A percentile compares a stretch with the other conserved stretches of the same genome.
phyloP scores from a whole-genome alignment of 2,329 filamentous ascomycete species.

The Diaporthe destruens region DNA sequence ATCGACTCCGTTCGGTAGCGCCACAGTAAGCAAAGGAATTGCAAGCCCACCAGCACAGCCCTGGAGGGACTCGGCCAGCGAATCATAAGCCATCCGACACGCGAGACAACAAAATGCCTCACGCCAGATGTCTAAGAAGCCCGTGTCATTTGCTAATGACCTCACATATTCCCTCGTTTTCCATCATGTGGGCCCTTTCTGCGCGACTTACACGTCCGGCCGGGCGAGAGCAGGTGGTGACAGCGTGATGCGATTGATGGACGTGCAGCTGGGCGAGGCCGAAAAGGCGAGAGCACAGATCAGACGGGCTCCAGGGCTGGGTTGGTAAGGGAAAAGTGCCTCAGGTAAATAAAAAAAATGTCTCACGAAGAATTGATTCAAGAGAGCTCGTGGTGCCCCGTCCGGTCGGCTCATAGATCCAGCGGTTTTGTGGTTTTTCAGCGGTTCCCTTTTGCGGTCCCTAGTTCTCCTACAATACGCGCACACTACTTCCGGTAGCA shows the following conservation, averaged over 20 bases:
- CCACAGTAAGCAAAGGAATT: slow-evolving; percentile 27
- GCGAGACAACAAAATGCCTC: slow-evolving; percentile 19
- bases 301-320: background rate
- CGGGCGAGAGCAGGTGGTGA: slow-evolving; percentile 19
- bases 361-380: slow-evolving; percentile 18
- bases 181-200: slow-evolving; percentile 24
- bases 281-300: slow-evolving; percentile 17
- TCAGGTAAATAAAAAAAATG: background rate
- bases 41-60: slow-evolving; percentile 8
- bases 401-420: background rate
- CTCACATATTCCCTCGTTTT: background rate
- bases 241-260: slow-evolving; percentile 13
- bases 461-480: slow-evolving; percentile 25
- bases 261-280: slow-evolving; percentile 21
- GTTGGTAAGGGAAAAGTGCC: background rate
- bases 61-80: background rate
- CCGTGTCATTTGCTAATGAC: slow-evolving; percentile 26
- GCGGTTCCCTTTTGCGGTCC: slow-evolving; percentile 22
- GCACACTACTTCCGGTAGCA: slow-evolving; percentile 30
- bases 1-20: slow-evolving; percentile 11
- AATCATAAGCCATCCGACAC: slow-evolving; percentile 1
- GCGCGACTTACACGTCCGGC: slow-evolving; percentile 17
- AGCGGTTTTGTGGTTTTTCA: background rate
- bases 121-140: slow-evolving; percentile 3
- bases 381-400: background rate